Base-by-base conservation (phyloP, 1,139 yeast genomes). In the Suhomyces taliae region DNA sequence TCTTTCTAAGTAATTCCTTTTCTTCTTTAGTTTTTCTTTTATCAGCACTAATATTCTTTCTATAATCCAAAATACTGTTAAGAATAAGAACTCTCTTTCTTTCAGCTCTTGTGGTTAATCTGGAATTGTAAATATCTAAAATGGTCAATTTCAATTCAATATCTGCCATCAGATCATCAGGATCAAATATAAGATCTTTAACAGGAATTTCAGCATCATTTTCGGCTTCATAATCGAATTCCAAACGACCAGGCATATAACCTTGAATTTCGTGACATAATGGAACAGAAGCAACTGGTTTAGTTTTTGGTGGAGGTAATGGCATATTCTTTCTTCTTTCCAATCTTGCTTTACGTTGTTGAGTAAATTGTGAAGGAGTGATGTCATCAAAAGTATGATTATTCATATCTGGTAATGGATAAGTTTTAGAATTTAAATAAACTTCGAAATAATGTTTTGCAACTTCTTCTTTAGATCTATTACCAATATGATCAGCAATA, bases 241-340 rank as follows among this genome's bases (percentile, higher is more conserved):
- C 99, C 53, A 93, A 74, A 59, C 99, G 81, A 41, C 99, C 99
- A 34, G 99, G 99, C 99, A 95, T 93, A 64, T 85, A 93, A 3
- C 97, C 98, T 66, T 93, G 98, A 52, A 93, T 83, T 61, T 95
- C 98, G 62, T 95, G 98, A 70, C 98, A 91, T 45, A 95, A 78
- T 0, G 99, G 99, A 8, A 88, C 95, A 9, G 97, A 89, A 0
- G 97, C 91, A 43, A 87, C 85, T 1, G 95, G 90, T 63, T 90
- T 91, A 48, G 85, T 82, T 46, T 91, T 90, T 24, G 95, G 93
- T 12, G 81, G 80, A 9, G 91, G 90, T 52, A 82, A 65, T 27
- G 90, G 90, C 54, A 81, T 75, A 52, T 82, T 86, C 53, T 66
- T 70, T 48, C 91, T 76, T 27, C 45, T 36, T 53, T 90, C 96